phyloP scores from a whole-genome alignment of 768 basidiomycete genomes.

The Leccinum aurantiacum region DNA sequence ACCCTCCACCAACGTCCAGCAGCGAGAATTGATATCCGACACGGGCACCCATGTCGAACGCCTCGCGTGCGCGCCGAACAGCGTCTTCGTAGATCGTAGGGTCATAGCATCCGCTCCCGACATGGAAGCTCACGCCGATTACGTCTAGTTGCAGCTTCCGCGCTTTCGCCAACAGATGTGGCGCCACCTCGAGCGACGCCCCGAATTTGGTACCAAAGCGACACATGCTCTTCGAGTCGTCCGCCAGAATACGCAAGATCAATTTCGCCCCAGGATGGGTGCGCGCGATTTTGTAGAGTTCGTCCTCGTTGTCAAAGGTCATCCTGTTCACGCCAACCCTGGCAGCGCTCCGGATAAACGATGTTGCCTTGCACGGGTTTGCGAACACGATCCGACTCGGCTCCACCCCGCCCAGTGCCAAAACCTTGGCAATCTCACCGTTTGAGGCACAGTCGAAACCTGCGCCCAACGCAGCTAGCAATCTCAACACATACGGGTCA shows the following conservation, averaged over 20 bases:
- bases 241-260: constrained; percentile 94
- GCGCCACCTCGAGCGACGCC: constrained; percentile 81
- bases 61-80: constrained; percentile 73
- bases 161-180: constrained; percentile 76
- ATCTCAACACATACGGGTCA: constrained; percentile 88
- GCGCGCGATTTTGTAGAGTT: constrained; percentile 88
- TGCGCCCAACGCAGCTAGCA: constrained; percentile 85
- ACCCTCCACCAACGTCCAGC: constrained; percentile 95
- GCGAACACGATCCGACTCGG: constrained; percentile 92
- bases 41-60: constrained; percentile 84
- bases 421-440: constrained; percentile 83
- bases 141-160: constrained; percentile 79
- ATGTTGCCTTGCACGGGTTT: constrained; percentile 97
- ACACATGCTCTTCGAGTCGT: constrained; percentile 94
- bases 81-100: constrained; percentile 89
- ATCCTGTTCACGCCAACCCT: constrained; percentile 82
- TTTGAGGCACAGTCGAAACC: constrained; percentile 99
- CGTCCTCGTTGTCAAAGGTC: constrained; percentile 99
- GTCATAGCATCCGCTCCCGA: constrained; percentile 96
- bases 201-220: constrained; percentile 95
- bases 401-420: constrained; percentile 69
- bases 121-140: constrained; percentile 96
- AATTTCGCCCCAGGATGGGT: constrained; percentile 80
- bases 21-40: constrained; percentile 81
- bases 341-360: constrained; percentile 86